Conservation (phyloP, 2,329 filamentous ascomycete species). For the Pezicula carpinea region DNA sequence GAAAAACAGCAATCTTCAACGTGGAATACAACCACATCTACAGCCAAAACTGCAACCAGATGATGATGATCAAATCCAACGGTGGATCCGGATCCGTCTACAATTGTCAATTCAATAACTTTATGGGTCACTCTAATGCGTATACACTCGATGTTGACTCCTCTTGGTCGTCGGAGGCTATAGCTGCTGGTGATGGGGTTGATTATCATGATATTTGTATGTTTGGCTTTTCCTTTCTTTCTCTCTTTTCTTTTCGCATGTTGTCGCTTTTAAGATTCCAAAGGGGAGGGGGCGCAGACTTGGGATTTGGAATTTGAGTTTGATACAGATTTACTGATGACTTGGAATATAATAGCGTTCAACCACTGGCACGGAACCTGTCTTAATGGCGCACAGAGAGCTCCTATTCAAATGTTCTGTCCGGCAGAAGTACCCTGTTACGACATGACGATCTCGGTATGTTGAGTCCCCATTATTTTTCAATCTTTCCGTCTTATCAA, state of each 20-base stretch:
- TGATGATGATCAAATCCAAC: conserved; percentile 59
- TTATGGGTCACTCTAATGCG: conserved; percentile 54
- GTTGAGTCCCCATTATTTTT: no score
- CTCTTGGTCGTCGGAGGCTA: conserved; percentile 43
- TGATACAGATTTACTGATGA: no score
- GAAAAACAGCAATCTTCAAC: conserved; percentile 38
- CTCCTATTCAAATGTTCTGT: conserved; percentile 49
- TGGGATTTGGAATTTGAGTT: no score
- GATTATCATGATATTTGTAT: conserved; percentile 36
- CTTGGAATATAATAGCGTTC: conserved; percentile 35
- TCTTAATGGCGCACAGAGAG: conserved; percentile 36
- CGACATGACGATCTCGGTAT: conserved; percentile 38
- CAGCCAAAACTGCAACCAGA: conserved; percentile 54
- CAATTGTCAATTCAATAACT: conserved; percentile 49
- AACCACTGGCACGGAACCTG: conserved; percentile 51
- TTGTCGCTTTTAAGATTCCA: no score
- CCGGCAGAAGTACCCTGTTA: conserved; percentile 47
- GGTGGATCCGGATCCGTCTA: conserved; percentile 49
- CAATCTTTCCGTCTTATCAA: no score
- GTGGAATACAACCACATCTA: conserved; percentile 54
- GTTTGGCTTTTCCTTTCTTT: conserved; percentile 11
- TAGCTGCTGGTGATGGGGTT: conserved; percentile 44
- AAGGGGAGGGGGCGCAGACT: no score
- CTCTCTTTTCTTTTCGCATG: no score
- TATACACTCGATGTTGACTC: conserved; percentile 53